phyloP scores from a whole-genome alignment of 1,284 basidiomycete genomes.

The Anthracocystis panici-leucophaei region DNA sequence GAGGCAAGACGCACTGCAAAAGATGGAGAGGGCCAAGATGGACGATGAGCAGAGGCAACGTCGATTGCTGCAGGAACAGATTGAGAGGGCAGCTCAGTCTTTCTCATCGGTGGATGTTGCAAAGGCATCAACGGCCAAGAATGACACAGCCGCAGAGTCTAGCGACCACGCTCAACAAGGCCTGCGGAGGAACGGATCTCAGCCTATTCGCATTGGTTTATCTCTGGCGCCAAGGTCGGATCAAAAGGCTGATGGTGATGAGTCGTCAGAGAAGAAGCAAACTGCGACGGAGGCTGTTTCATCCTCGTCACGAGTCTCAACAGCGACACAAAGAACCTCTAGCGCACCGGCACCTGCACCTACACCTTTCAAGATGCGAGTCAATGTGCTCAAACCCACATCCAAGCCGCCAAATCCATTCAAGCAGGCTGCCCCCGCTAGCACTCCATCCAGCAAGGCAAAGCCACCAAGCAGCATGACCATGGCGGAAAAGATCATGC shows the following conservation, averaged over 20 bases:
- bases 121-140: neutral
- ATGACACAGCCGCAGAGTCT: neutral
- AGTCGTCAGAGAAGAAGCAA: neutral
- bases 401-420: constrained; percentile 43
- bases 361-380: constrained; percentile 39
- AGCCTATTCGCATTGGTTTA: constrained; percentile 55
- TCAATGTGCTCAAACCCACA: constrained; percentile 50
- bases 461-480: constrained; percentile 52
- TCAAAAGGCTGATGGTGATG: neutral
- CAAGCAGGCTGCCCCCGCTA: constrained; percentile 15
- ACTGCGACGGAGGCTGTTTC: neutral
- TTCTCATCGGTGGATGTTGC: constrained; percentile 59
- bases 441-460: constrained; percentile 13
- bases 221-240: constrained; percentile 13
- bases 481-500: constrained; percentile 65
- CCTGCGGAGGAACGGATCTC: constrained; percentile 31
- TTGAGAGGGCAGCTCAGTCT: constrained; percentile 78
- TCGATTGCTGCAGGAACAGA: constrained; percentile 89
- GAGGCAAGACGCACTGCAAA: constrained; percentile 88
- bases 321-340: neutral
- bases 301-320: neutral
- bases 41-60: constrained; percentile 96
- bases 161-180: constrained; percentile 32
- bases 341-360: constrained; percentile 10
- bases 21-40: constrained; percentile 89